phyloP scores from a whole-genome alignment of 768 basidiomycete genomes.

The Russula brevipes region DNA sequence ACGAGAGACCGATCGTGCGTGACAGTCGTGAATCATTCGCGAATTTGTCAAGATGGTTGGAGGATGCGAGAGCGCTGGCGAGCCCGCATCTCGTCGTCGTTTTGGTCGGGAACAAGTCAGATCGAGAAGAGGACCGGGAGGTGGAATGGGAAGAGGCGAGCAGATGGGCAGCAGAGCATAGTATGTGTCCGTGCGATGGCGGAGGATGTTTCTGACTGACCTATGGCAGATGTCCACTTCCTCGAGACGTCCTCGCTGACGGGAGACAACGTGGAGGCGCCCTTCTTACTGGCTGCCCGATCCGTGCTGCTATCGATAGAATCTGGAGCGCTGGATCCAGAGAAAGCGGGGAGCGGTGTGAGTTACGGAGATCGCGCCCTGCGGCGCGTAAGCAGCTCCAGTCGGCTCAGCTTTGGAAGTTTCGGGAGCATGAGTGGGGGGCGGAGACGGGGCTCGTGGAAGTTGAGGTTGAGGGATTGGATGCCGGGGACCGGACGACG shows the following conservation, averaged over 20 bases:
- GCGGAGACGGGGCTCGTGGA: constrained; percentile 53
- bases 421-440: constrained; percentile 76
- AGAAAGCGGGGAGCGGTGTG: constrained; percentile 91
- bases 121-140: constrained; percentile 90
- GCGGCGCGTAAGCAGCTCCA: constrained; percentile 86
- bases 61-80: constrained; percentile 88
- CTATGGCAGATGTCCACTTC: constrained; percentile 73
- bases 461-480: constrained; percentile 56
- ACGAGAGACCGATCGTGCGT: constrained; percentile 22
- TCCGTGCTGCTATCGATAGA: constrained; percentile 89
- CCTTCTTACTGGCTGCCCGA: constrained; percentile 82
- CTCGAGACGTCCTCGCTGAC: constrained; percentile 88
- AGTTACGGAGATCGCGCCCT: constrained; percentile 94
- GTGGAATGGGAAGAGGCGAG: constrained; percentile 96
- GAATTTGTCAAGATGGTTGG: constrained; percentile 83
- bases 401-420: constrained; percentile 81
- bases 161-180: constrained; percentile 93
- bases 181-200: constrained; percentile 38
- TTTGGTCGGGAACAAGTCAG: constrained; percentile 92
- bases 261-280: constrained; percentile 91
- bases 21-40: constrained; percentile 80
- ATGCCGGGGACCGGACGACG: constrained; percentile 48
- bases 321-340: constrained; percentile 85
- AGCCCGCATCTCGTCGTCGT: constrained; percentile 88
- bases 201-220: constrained; percentile 5